Evolutionary conservation across 2,329 filamentous ascomycete genomes (phyloP).

Genomic region (Aureobasidium subglaciale): DNA sequence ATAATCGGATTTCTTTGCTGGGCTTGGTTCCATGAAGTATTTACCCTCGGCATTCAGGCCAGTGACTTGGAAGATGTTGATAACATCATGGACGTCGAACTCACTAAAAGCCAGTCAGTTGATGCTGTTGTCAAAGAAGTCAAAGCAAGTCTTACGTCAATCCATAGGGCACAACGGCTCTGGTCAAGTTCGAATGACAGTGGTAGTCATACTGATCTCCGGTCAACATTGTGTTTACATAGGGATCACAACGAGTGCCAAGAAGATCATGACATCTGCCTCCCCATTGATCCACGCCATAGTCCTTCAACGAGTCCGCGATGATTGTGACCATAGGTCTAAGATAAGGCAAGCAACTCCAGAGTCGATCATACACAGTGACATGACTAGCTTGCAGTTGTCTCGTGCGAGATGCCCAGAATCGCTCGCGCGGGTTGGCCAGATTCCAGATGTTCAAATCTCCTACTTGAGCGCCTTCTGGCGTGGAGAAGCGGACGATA

Average conservation of each 20-base stretch:
- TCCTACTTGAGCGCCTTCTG: slow-evolving; percentile 71
- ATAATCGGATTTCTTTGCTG: slow-evolving; percentile 49
- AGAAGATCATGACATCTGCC: slow-evolving; percentile 69
- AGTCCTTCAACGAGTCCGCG: slow-evolving; percentile 52
- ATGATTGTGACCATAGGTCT: slow-evolving; percentile 65
- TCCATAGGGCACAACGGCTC: slow-evolving; percentile 62
- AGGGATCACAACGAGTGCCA: slow-evolving; percentile 74
- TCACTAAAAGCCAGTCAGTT: too few relatives aligned
- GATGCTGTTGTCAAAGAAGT: too few relatives aligned
- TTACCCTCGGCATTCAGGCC: slow-evolving; percentile 63
- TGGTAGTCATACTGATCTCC: slow-evolving; percentile 71
- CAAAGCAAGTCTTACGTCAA: slow-evolving; percentile 39
- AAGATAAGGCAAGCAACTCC: slow-evolving; percentile 72
- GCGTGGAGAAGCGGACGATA: slow-evolving; percentile 67
- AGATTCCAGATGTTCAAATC: slow-evolving; percentile 78
- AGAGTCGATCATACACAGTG: slow-evolving; percentile 63
- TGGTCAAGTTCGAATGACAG: slow-evolving; percentile 74
- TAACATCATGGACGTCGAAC: slow-evolving; percentile 72
- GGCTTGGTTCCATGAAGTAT: slow-evolving; percentile 67
- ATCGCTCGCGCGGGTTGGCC: slow-evolving; percentile 68
- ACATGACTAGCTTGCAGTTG: slow-evolving; percentile 75
- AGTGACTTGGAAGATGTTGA: slow-evolving; percentile 82
- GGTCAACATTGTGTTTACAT: slow-evolving; percentile 67
- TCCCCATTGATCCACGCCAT: slow-evolving; percentile 44
- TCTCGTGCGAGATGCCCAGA: slow-evolving; percentile 73